phyloP scores from a whole-genome alignment of 805 yeast genomes.

The Kurtzmaniella fragi region DNA sequence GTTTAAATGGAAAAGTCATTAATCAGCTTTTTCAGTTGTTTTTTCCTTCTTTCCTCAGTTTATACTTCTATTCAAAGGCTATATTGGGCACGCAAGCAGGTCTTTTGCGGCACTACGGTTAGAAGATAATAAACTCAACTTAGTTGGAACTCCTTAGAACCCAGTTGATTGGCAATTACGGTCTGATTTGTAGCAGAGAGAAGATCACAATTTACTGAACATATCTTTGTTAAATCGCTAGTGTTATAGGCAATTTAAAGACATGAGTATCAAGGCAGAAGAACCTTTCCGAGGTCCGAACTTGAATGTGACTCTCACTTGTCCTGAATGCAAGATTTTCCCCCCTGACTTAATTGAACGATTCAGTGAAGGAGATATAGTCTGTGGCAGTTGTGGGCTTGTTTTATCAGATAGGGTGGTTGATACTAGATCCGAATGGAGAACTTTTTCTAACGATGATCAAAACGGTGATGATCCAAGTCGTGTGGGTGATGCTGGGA shows the following conservation, averaged over 20 bases:
- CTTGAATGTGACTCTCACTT: slow-evolving; percentile 80
- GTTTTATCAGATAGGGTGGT: slow-evolving; percentile 89
- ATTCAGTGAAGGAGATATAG: slow-evolving; percentile 96
- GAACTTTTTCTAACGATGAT: slow-evolving; percentile 96
- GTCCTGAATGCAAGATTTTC: slow-evolving; percentile 93
- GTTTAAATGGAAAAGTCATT: no score
- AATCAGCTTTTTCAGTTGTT: no score
- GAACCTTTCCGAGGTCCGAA: slow-evolving; percentile 60
- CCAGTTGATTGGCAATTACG: not conserved
- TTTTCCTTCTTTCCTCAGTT: no score
- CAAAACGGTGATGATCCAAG: slow-evolving; percentile 98
- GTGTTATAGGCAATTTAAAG: not conserved
- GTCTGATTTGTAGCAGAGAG: no score
- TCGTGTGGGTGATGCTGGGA: slow-evolving; percentile 98
- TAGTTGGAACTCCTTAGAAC: no score
- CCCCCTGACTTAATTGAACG: slow-evolving; percentile 96
- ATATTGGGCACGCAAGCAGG: no score
- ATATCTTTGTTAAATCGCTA: no score
- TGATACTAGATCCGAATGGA: slow-evolving; percentile 97
- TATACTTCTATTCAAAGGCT: no score
- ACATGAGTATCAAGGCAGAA: slow-evolving; percentile 7
- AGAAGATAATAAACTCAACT: no score
- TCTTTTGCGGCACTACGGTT: no score
- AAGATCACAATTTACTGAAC: no score
- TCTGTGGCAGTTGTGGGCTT: slow-evolving; percentile 95